These are phyloP conservation scores for Phlyctochytrium arcticum DNA, from an alignment of 192 early-diverging fungal genomes.

Conservation along the genomic window DNA sequence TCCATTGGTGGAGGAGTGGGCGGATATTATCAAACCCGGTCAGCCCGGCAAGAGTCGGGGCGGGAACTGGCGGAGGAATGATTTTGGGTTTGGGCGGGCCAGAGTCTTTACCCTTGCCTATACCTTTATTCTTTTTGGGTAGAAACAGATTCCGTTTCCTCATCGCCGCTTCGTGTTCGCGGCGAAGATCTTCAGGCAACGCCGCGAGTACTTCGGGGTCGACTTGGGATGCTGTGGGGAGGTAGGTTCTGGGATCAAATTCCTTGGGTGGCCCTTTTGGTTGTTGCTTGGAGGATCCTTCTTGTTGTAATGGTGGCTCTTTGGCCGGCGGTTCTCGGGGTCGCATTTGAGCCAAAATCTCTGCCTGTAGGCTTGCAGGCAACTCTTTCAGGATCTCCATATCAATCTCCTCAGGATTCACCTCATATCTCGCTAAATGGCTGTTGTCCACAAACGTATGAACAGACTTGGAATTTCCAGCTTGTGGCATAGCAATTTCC, in stretches of 20 bases:
- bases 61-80: neutral
- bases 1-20: constrained; percentile 5
- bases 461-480: neutral
- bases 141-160: too few relatives aligned
- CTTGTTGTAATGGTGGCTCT: neutral
- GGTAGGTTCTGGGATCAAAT: neutral
- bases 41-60: neutral
- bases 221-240: constrained; percentile 33
- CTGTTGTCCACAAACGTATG: neutral
- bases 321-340: neutral
- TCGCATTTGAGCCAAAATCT: constrained; percentile 4
- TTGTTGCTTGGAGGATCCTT: neutral
- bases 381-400: constrained; percentile 14
- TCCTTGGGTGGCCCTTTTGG: neutral
- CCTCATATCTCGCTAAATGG: neutral
- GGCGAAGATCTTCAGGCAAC: constrained; percentile 29
- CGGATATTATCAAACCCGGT: neutral
- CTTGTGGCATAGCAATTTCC: neutral
- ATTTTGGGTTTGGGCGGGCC: neutral
- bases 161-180: constrained; percentile 16
- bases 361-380: constrained; percentile 17
- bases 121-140: too few relatives aligned
- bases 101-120: neutral
- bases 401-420: constrained; percentile 12
- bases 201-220: constrained; percentile 33